A percentile compares a stretch with the other conserved stretches of the same genome.
Evolutionary conservation across 2,329 filamentous ascomycete species (phyloP).

Genomic region (Furcasterigmium sp.): DNA sequence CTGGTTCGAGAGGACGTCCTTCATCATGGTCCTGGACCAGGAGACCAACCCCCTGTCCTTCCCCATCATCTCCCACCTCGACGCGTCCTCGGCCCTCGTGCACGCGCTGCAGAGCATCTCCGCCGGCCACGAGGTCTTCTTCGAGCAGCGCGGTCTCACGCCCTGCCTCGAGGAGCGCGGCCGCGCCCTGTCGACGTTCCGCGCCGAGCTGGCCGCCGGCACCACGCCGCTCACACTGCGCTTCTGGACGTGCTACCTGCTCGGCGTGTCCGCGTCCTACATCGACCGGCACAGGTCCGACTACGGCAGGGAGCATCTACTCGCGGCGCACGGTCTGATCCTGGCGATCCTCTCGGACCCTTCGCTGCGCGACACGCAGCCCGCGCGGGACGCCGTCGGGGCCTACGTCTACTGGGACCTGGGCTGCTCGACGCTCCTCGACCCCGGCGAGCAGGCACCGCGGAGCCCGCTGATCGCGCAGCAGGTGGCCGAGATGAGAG

Average conservation of each 20-base stretch:
- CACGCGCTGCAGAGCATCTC: neutral
- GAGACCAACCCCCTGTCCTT: neutral
- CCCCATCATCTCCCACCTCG: neutral
- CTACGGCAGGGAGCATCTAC: neutral
- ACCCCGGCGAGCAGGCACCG: neutral
- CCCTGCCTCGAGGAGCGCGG: neutral
- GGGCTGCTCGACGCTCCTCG: neutral
- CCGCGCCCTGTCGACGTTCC: neutral
- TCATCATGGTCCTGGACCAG: neutral
- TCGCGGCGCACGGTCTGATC: neutral
- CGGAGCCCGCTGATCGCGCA: neutral
- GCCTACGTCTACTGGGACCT: neutral
- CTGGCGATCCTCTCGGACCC: neutral
- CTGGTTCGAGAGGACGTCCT: neutral
- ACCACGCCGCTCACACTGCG: neutral
- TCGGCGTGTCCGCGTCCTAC: neutral
- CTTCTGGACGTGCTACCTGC: neutral
- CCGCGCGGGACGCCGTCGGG: neutral
- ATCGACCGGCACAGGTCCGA: neutral
- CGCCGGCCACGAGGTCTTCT: neutral
- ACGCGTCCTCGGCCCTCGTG: neutral
- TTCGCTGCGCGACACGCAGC: neutral
- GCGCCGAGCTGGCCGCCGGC: neutral
- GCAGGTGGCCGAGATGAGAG: neutral
- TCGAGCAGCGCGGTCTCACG: neutral